These are phyloP conservation scores for Chloromonas sp. DNA, from an alignment of 163 green algal genomes.

Conservation along the genomic window DNA sequence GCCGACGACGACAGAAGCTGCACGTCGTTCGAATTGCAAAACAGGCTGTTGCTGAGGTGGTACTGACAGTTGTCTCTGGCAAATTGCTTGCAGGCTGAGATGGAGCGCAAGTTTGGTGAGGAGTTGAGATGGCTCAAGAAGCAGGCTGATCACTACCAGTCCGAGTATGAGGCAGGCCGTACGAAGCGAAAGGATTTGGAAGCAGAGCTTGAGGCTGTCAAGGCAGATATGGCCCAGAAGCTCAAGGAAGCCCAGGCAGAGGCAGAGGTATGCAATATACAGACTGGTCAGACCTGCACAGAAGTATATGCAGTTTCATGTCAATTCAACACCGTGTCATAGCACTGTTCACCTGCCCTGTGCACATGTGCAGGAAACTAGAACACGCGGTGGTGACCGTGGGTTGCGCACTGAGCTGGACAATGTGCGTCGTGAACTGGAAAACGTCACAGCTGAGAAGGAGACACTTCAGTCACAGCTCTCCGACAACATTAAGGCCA, in stretches of 20 bases:
- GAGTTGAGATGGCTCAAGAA: conserved; percentile 12
- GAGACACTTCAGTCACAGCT: conserved; percentile 2
- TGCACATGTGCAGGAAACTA: neutral
- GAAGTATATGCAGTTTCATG: neutral
- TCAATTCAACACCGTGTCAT: too few relatives aligned
- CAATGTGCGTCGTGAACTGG: neutral
- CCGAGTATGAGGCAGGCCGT: neutral
- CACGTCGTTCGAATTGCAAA: too few relatives aligned
- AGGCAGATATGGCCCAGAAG: neutral
- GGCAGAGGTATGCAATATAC: conserved; percentile 2
- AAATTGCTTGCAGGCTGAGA: conserved; percentile 2
- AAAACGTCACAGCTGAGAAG: neutral
- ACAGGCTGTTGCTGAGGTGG: too few relatives aligned
- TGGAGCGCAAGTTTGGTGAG: conserved; percentile 3
- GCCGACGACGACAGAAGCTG: too few relatives aligned
- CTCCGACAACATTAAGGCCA: neutral
- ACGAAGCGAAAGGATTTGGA: conserved; percentile 14
- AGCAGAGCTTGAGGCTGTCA: neutral
- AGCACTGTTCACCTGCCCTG: neutral
- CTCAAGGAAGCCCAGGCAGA: conserved; percentile 9
- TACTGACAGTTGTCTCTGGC: too few relatives aligned
- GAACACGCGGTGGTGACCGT: conserved; percentile 2
- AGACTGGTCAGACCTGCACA: neutral
- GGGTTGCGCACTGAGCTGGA: conserved; percentile 6
- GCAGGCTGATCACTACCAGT: neutral